These are phyloP conservation scores for Penicillium verrucosum DNA, from an alignment of 2,329 filamentous ascomycete genomes.

Conservation along the genomic window DNA sequence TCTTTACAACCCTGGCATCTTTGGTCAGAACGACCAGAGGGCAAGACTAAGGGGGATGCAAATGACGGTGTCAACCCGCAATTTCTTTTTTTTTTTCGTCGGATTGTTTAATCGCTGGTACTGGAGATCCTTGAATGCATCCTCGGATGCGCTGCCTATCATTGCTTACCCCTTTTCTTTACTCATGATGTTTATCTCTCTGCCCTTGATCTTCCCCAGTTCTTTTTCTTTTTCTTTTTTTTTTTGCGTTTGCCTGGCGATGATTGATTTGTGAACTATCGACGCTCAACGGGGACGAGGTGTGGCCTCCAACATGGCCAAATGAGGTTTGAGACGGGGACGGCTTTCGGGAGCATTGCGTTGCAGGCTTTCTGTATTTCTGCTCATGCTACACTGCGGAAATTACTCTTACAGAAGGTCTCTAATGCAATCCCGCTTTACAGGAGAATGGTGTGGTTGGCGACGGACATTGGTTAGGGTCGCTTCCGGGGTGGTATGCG, in stretches of 20 bases:
- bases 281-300: conserved; percentile 32
- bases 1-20: conserved; percentile 19
- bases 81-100: conserved; percentile 7
- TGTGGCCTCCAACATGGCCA: conserved; percentile 21
- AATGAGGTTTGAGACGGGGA: conserved; percentile 12
- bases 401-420: not conserved
- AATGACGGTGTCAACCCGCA: conserved; percentile 27
- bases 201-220: conserved; percentile 9
- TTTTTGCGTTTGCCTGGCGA: conserved; percentile 14
- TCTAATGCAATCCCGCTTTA: conserved; percentile 5
- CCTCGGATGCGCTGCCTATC: conserved; percentile 15
- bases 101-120: conserved; percentile 19
- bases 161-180: conserved; percentile 9
- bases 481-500: conserved; percentile 48
- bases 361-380: conserved; percentile 13
- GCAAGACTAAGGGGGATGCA: conserved; percentile 34
- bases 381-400: conserved; percentile 8
- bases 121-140: conserved; percentile 19
- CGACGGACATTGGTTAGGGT: conserved; percentile 47
- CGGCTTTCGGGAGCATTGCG: conserved; percentile 17
- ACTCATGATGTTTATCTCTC: conserved; percentile 4
- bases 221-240: conserved; percentile 7
- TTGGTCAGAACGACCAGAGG: conserved; percentile 16
- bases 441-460: conserved; percentile 28
- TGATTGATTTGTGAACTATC: conserved; percentile 22